Conservation (phyloP, 345 rosid species). For the Heritiera littoralis region DNA sequence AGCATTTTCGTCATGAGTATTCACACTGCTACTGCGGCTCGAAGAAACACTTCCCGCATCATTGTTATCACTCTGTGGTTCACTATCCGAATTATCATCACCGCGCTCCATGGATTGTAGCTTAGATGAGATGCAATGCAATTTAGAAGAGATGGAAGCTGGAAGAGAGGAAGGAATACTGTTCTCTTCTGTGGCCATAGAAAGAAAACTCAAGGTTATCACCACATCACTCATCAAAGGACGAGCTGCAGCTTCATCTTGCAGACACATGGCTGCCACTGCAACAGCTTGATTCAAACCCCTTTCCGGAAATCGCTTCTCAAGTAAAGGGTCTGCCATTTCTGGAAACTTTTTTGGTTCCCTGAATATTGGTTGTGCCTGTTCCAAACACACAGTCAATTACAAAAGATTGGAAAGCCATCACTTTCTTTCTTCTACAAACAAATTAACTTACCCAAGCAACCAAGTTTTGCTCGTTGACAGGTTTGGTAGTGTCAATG, state of each 20-base stretch:
- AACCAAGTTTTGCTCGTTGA: slow-evolving; percentile 67
- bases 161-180: slow-evolving; percentile 1
- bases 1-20: neutral
- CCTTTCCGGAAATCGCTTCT: slow-evolving; percentile 54
- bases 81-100: neutral
- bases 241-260: slow-evolving; percentile 72
- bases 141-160: slow-evolving; percentile 12
- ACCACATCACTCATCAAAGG: slow-evolving; percentile 77
- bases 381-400: neutral
- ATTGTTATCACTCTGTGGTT: neutral
- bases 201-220: slow-evolving; percentile 73
- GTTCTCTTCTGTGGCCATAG: slow-evolving; percentile 22
- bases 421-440: neutral
- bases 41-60: slow-evolving; percentile 18
- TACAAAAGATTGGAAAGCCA: neutral
- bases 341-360: slow-evolving; percentile 70
- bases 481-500: slow-evolving; percentile 62
- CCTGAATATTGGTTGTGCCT: slow-evolving; percentile 71
- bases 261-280: slow-evolving; percentile 86
- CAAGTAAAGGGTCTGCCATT: slow-evolving; percentile 74
- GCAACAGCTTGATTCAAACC: slow-evolving; percentile 86
- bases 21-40: slow-evolving; percentile 18
- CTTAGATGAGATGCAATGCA: neutral
- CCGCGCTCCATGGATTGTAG: neutral
- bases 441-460: slow-evolving; percentile 58